These are phyloP conservation scores for Candida awuae DNA, from an alignment of 805 yeast genomes.

Conservation along the genomic window DNA sequence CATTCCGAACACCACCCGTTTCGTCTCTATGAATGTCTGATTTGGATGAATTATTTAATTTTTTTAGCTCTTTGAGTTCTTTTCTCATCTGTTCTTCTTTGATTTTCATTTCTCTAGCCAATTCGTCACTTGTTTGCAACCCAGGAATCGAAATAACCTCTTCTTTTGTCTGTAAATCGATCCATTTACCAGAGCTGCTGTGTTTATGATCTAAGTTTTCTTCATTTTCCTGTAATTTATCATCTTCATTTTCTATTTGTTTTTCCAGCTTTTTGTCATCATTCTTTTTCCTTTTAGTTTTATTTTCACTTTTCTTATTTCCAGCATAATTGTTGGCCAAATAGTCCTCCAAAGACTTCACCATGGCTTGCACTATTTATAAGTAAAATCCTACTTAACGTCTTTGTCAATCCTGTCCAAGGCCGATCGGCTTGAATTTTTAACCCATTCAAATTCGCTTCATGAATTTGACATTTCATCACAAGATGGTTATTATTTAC, in stretches of 20 bases:
- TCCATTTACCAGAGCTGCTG: not conserved
- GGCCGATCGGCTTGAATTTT: too few species aligned
- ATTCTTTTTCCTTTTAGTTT: conserved; percentile 3
- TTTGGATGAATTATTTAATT: conserved; percentile 5
- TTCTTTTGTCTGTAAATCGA: not conserved
- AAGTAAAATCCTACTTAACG: too few species aligned
- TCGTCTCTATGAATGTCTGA: conserved; percentile 47
- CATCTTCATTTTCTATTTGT: too few species aligned
- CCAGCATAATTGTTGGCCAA: conserved; percentile 7
- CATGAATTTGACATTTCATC: too few species aligned
- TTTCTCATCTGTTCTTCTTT: conserved; percentile 17
- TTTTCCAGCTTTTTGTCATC: not conserved
- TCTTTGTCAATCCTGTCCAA: too few species aligned
- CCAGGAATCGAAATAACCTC: conserved; percentile 24
- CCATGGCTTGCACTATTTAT: too few species aligned
- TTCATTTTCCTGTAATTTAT: too few species aligned
- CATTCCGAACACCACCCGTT: conserved; percentile 36
- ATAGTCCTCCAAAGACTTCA: not conserved
- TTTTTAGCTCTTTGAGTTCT: conserved; percentile 23
- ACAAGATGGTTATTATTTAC: too few species aligned
- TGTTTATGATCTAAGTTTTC: too few species aligned
- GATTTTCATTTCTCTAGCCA: conserved; percentile 28
- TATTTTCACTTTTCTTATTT: conserved; percentile 3
- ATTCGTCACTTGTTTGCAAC: conserved; percentile 39
- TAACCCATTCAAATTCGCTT: too few species aligned